Evolutionary conservation across 2,329 filamentous ascomycete genomes (phyloP), one percentile per base, ranked within the genome.

Genomic region (Pestalotiopsis sp.): DNA sequence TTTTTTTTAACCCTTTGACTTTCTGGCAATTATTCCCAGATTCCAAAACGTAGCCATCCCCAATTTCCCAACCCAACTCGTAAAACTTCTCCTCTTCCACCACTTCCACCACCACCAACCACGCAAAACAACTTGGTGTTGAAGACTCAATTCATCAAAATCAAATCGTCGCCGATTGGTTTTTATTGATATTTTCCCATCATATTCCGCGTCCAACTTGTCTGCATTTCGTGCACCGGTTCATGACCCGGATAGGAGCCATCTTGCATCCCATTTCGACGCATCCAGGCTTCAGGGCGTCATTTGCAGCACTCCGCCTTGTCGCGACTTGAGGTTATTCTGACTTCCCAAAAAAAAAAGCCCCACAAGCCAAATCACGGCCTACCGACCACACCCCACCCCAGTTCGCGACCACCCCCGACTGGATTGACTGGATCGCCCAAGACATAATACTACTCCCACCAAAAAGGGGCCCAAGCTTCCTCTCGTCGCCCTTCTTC

Each of bases 31-130:
- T 80, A 79, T 80, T 80, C 78, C 20, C n/a, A 73, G 77, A 78
- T 78, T 73, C 73, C 77, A 76, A 82, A 84, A 83, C 78, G 81
- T 82, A 84, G 81, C 81, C 82, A 84, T 86, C 83, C 82, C 83
- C 82, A 80, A 76, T 73, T 71, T 74, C 44, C 71, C 76, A 78
- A 79, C 76, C 71, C 76, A 78, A 40, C 79, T 78, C 77, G 75
- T 74, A 73, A 74, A 72, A 70, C 71, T 71, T 64, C 76, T 78
- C 71, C 71, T 71, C 70, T 70, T 71, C 72, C 70, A 71, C 68
- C 69, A 72, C 70, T 72, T 73, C 69, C 68, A 65, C 66, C 67
- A 70, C 69, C 73, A 72, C 73, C 75, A 71, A 71, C 71, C 70
- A 70, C 72, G 13, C 70, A 73, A 73, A 74, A 75, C 74, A 74